Conservation (phyloP, 202 grass and related monocot genomes). For the Zizania palustris region DNA sequence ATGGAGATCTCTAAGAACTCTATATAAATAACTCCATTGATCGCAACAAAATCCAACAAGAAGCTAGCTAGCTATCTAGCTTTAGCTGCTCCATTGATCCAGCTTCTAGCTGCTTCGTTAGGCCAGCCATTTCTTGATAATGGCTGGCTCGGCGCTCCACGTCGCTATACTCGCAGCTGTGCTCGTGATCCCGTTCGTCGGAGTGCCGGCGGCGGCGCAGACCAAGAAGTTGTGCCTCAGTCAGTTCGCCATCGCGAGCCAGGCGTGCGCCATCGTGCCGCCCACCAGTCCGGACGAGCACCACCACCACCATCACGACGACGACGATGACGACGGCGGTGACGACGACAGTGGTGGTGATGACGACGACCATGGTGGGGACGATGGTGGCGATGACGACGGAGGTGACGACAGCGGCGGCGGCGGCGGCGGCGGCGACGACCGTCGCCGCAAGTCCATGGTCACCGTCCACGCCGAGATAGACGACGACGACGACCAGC, state of each 20-base stretch:
- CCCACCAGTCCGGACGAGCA: constrained; percentile 15
- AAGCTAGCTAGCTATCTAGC: neutral
- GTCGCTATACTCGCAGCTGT: constrained; percentile 39
- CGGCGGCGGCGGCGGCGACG: neutral
- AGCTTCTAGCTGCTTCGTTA: no score
- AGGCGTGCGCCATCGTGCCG: constrained; percentile 68
- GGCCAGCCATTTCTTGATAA: neutral
- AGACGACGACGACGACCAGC: neutral
- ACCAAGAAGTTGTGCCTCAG: constrained; percentile 63
- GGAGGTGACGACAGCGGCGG: neutral
- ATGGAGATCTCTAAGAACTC: constrained; percentile 16
- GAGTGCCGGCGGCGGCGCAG: constrained; percentile 40
- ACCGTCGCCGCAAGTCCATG: constrained; percentile 17
- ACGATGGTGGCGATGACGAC: neutral
- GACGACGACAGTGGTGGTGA: neutral
- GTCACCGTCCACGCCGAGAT: constrained; percentile 40
- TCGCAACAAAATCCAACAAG: constrained; percentile 20
- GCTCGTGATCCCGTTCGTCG: constrained; percentile 43
- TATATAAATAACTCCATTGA: neutral
- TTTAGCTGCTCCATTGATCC: no score
- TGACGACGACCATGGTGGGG: neutral
- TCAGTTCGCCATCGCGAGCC: constrained; percentile 76
- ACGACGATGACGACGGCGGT: neutral
- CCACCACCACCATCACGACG: constrained; percentile 23
- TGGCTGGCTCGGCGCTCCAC: constrained; percentile 41